Conservation (phyloP, 78 protist species). For the Andalucia godoyi region DNA sequence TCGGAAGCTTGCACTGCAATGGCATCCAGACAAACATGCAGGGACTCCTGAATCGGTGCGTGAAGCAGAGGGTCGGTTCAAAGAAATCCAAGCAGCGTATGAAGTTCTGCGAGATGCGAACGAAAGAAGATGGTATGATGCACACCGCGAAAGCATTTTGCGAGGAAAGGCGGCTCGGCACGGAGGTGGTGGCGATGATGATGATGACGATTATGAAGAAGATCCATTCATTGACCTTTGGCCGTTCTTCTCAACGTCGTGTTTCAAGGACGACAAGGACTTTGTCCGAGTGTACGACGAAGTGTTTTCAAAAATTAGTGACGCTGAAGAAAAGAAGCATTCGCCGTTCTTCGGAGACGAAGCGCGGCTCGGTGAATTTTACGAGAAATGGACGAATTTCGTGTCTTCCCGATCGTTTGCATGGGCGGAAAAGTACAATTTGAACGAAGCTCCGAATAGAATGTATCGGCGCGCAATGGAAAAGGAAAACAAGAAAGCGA, state of each 20-base stretch:
- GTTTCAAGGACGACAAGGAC: slow-evolving; percentile 15
- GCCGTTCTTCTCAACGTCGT: slow-evolving; percentile 43
- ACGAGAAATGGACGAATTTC: slow-evolving; percentile 46
- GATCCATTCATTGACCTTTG: slow-evolving; percentile 49
- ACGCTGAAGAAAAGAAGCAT: slow-evolving; percentile 25
- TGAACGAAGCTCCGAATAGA: slow-evolving; percentile 43
- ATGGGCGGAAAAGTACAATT: slow-evolving; percentile 45
- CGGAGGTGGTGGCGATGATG: slow-evolving; percentile 26
- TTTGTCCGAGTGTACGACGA: background rate
- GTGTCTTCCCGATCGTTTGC: slow-evolving; percentile 32
- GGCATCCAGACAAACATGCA: slow-evolving; percentile 78
- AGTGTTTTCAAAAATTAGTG: slow-evolving; percentile 39
- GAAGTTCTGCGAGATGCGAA: slow-evolving; percentile 35
- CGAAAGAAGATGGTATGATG: slow-evolving; percentile 68
- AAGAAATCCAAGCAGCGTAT: slow-evolving; percentile 57
- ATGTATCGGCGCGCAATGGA: slow-evolving; percentile 49
- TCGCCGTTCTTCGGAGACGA: slow-evolving; percentile 43
- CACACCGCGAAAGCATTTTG: slow-evolving; percentile 39
- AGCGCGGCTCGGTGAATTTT: slow-evolving; percentile 33
- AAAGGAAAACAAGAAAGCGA: slow-evolving; percentile 56
- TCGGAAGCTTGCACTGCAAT: slow-evolving; percentile 44
- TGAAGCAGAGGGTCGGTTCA: slow-evolving; percentile 53
- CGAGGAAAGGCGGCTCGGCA: too few species aligned
- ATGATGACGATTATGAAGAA: slow-evolving; percentile 19
- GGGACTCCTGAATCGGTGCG: slow-evolving; percentile 23